Evolutionary conservation across 2,329 filamentous ascomycete species (phyloP), one percentile per base, ranked within the genome.

Genomic region (Fusarium torreyae): DNA sequence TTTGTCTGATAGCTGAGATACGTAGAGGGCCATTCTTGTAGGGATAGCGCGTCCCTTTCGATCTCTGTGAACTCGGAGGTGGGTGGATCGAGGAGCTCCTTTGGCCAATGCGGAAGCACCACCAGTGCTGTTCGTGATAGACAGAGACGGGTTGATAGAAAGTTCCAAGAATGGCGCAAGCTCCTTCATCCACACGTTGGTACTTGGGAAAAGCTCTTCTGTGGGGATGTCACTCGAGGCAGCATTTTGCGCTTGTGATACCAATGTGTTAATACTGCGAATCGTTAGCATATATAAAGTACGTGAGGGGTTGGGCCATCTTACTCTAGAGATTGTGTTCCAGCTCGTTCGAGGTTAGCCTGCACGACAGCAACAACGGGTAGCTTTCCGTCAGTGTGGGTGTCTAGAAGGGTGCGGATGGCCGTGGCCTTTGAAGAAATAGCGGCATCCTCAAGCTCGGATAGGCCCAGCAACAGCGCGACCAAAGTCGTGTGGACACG

Each of bases 11-110:
- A 96, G 76, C 49, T 85, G 85, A 7, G 85, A 83, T 0, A 89
- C 86, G 76, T 94, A 97, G 49, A 91, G 84, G 1, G 91, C 89
- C 82, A 97, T 92, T 57, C 95, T 87, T 15, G 93, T 87, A 1
- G 93, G 89, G 55, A 92, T 83, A 3, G 93, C 93, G 33, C 90
- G 88, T 0, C 92, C 92, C 68, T 88, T 87, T 6, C 86, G 82
- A 75, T 97, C 94, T 43, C 91, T 84, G 33, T 81, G 76, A 17
- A 86, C 68, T 6, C 77, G 66, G 24, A 79, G 44, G 74, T 59
- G 51, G 9, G 66, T n/a, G n/a, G 67, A 64, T 45, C 62, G 69
- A 26, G 74, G 55, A 1, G 76, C 56, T 6, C 73, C 68, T 13
- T 81, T 76, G 1, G 91, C 83, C 5, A 97, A 80, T 68, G 91